Evolutionary conservation across 2,329 filamentous ascomycete genomes (phyloP).

Genomic region (Sclerotinia trifoliorum): DNA sequence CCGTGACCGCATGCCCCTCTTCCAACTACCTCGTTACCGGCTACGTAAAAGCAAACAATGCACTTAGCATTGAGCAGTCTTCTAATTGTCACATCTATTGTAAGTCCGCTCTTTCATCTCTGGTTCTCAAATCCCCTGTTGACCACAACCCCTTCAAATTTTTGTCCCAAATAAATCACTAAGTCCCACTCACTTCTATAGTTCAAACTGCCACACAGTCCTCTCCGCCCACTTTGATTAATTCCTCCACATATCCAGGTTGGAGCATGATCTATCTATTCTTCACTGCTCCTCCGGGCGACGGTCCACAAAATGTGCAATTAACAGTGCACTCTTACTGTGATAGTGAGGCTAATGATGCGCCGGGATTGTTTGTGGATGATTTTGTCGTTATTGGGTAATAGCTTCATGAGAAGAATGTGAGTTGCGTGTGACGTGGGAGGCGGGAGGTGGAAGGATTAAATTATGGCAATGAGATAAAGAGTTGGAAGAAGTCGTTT

Average conservation of each 20-base stretch:
- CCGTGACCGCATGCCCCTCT: not conserved
- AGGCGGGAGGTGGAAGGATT: not conserved
- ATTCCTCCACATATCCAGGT: slow-evolving; percentile 2
- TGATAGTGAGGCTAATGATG: not conserved
- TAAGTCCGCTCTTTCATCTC: not conserved
- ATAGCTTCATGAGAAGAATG: not conserved
- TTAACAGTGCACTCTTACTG: not conserved
- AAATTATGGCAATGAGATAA: not conserved
- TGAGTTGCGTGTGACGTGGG: not conserved
- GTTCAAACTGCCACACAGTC: not conserved
- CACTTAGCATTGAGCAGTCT: not conserved
- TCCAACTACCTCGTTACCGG: slow-evolving; percentile 7
- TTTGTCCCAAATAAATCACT: no score
- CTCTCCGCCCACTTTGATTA: not conserved
- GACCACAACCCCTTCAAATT: no score
- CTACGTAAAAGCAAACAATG: not conserved
- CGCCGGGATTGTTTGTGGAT: not conserved
- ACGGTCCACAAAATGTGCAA: not conserved
- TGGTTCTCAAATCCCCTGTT: no score
- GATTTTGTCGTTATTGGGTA: slow-evolving; percentile 2
- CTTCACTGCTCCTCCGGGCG: not conserved
- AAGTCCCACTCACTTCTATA: no score
- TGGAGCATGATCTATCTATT: slow-evolving; percentile 17
- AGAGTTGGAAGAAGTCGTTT: not conserved
- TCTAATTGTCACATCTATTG: not conserved